A percentile compares a stretch with the other conserved stretches of the same genome.
phyloP scores from a whole-genome alignment of 1,284 basidiomycete species.

The Ustilago xerochloae region DNA sequence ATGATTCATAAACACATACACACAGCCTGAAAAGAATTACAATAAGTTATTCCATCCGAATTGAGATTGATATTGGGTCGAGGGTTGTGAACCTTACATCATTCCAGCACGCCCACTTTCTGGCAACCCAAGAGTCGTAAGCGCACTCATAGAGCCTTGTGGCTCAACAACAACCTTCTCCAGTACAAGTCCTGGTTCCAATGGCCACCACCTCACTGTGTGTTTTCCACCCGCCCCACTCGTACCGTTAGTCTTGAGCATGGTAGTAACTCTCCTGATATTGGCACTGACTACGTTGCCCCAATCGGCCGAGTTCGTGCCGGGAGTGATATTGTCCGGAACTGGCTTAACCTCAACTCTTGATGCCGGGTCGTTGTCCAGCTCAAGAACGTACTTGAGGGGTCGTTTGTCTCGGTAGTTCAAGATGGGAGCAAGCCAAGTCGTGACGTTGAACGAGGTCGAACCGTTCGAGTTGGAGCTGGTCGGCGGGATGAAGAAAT shows the following conservation, averaged over 20 bases:
- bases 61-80: neutral
- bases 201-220: constrained; percentile 27
- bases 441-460: constrained; percentile 22
- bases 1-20: neutral
- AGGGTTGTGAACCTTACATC: constrained; percentile 13
- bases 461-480: neutral
- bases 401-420: constrained; percentile 37
- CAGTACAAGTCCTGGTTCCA: constrained; percentile 30
- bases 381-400: constrained; percentile 20
- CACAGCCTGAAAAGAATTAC: neutral
- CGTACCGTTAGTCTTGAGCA: neutral
- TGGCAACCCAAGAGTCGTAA: constrained; percentile 22
- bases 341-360: constrained; percentile 9
- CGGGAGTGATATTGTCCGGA: constrained; percentile 33
- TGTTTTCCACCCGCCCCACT: neutral
- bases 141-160: neutral
- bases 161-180: constrained; percentile 31
- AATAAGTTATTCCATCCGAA: neutral
- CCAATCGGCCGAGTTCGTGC: constrained; percentile 34
- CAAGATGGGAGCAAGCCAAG: constrained; percentile 27
- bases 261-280: constrained; percentile 22
- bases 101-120: constrained; percentile 19
- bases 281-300: constrained; percentile 33
- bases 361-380: constrained; percentile 15
- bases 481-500: constrained; percentile 9